These are phyloP conservation scores for Monosiga brevicollis DNA, from an alignment of 78 protist species.

Conservation along the genomic window DNA sequence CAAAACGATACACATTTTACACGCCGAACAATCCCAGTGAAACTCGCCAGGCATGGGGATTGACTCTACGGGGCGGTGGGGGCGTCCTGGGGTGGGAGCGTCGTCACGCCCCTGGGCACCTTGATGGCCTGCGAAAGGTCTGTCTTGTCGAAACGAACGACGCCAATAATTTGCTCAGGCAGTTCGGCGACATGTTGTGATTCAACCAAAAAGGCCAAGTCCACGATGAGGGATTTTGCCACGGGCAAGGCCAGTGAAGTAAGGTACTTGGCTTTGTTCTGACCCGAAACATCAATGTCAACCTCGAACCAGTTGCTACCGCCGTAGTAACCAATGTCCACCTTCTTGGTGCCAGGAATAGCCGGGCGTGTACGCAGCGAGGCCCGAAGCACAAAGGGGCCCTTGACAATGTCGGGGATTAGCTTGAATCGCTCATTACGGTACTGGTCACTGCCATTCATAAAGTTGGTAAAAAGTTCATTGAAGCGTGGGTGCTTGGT, in stretches of 20 bases:
- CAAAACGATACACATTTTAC: too few species aligned
- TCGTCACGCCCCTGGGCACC: too few species aligned
- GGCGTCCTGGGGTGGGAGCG: too few species aligned
- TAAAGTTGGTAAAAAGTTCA: not conserved
- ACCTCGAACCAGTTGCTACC: not conserved
- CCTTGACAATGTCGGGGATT: not conserved
- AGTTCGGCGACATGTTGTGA: not conserved
- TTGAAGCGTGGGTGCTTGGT: not conserved
- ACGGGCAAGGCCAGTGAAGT: not conserved
- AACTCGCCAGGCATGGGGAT: too few species aligned
- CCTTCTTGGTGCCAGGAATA: not conserved
- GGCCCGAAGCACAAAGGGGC: not conserved
- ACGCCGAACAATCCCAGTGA: too few species aligned
- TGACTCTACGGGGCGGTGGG: too few species aligned
- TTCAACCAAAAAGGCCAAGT: not conserved
- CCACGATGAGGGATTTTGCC: not conserved
- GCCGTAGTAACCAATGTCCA: not conserved
- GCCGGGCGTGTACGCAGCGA: not conserved
- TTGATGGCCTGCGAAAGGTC: not conserved
- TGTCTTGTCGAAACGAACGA: not conserved
- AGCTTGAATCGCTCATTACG: not conserved
- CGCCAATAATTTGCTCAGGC: not conserved
- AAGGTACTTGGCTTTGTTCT: not conserved
- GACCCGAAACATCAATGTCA: not conserved
- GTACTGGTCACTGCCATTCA: not conserved